These are phyloP conservation scores for Sporothrix globosa DNA, from an alignment of 2,329 filamentous ascomycete genomes.

Conservation along the genomic window DNA sequence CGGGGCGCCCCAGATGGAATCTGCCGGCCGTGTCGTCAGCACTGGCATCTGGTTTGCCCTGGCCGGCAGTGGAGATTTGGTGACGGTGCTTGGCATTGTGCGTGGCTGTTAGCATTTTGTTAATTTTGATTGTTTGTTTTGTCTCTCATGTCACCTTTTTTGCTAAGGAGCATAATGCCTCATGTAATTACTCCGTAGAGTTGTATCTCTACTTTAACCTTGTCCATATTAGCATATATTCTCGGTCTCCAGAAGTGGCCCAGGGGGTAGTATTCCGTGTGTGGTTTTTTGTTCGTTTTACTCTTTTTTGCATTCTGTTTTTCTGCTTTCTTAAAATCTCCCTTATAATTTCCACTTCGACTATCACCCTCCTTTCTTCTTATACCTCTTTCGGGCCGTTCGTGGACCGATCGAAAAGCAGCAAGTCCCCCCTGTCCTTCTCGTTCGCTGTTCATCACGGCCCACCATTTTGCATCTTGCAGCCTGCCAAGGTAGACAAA, in stretches of 20 bases:
- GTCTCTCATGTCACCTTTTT: neutral
- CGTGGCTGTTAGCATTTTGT: no score
- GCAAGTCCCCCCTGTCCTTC: neutral
- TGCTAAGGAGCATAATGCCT: neutral
- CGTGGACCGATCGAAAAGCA: slow-evolving; percentile 7
- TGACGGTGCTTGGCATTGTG: neutral
- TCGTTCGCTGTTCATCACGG: neutral
- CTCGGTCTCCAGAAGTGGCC: neutral
- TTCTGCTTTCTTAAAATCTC: neutral
- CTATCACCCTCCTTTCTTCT: neutral
- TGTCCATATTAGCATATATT: neutral
- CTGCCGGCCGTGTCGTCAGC: neutral
- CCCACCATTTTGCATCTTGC: neutral
- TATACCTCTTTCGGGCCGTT: slow-evolving; percentile 21
- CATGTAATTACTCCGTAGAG: neutral
- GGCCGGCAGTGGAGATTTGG: neutral
- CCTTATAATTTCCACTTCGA: neutral
- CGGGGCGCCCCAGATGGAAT: neutral
- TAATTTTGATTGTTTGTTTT: neutral
- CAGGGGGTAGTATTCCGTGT: neutral
- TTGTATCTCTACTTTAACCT: slow-evolving; percentile 7
- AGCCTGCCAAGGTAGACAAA: neutral
- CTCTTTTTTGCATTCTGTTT: neutral
- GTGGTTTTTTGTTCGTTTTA: neutral
- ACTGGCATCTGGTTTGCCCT: neutral